A percentile compares a stretch with the other conserved stretches of the same genome.
Conservation (phyloP, 2,329 filamentous ascomycete genomes). For the Fusarium cicatricum region DNA sequence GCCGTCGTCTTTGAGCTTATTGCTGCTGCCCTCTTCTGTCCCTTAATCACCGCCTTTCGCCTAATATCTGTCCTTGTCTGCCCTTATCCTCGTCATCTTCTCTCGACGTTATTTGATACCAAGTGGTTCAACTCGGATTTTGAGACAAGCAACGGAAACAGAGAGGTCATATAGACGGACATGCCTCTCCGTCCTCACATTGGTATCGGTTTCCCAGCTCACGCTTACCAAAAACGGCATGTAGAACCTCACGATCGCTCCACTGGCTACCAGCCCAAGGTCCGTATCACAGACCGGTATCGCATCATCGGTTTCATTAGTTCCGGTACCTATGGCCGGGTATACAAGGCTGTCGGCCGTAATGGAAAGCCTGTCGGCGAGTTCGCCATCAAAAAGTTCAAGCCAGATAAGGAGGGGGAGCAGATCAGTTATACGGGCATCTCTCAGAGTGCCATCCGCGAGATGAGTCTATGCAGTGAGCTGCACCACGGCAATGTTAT, state of each 20-base stretch:
- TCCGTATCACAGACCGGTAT: slow-evolving; percentile 90
- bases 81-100: slow-evolving; percentile 7
- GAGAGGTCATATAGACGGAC: slow-evolving; percentile 7
- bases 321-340: slow-evolving; percentile 95
- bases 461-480: slow-evolving; percentile 97
- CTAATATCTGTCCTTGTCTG: not conserved
- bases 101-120: slow-evolving; percentile 24
- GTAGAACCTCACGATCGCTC: slow-evolving; percentile 64
- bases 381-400: slow-evolving; percentile 99
- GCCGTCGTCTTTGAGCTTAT: not conserved
- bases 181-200: slow-evolving; percentile 49
- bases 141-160: not conserved
- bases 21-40: no score
- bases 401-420: slow-evolving; percentile 98
- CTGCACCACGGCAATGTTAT: slow-evolving; percentile 90
- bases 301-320: slow-evolving; percentile 98
- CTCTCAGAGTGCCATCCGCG: slow-evolving; percentile 94
- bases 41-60: no score
- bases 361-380: slow-evolving; percentile 65
- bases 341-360: slow-evolving; percentile 91
- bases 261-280: slow-evolving; percentile 74
- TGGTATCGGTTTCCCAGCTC: slow-evolving; percentile 40
- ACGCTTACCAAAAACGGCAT: slow-evolving; percentile 45
- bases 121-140: slow-evolving; percentile 26
- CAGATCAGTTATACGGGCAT: slow-evolving; percentile 95